Evolutionary conservation across 176 grass and related monocot genomes (phyloP).

Genomic region (Carex myosuroides): DNA sequence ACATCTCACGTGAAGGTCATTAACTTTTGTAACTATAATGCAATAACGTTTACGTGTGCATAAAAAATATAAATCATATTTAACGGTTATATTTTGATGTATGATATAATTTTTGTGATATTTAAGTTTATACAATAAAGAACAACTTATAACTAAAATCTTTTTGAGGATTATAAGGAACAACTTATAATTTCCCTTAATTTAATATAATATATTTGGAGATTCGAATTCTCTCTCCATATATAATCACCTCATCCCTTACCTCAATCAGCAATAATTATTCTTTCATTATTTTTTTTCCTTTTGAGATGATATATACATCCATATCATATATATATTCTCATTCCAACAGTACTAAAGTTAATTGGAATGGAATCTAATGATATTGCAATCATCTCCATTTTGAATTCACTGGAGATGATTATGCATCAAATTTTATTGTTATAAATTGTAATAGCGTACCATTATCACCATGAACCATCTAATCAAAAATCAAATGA

Average conservation of each 20-base stretch:
- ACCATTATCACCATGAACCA: neutral
- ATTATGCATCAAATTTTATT: neutral
- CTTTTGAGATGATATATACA: neutral
- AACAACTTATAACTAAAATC: no score
- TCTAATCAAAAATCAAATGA: neutral
- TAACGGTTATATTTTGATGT: no score
- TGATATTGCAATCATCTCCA: neutral
- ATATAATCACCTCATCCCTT: neutral
- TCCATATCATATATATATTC: neutral
- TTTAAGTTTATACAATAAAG: no score
- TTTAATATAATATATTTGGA: neutral
- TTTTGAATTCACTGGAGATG: neutral
- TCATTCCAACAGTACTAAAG: neutral
- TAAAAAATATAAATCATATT: no score
- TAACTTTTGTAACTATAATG: no score
- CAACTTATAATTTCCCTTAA: neutral
- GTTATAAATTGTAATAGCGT: no score
- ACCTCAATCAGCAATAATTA: neutral
- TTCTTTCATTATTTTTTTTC: neutral
- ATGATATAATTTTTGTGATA: no score
- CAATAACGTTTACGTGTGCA: no score
- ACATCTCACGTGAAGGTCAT: no score
- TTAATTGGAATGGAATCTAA: neutral
- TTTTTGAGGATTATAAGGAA: neutral
- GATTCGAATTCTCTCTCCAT: neutral